phyloP scores from a whole-genome alignment of 768 basidiomycete species.

The Suillus cothurnatus region DNA sequence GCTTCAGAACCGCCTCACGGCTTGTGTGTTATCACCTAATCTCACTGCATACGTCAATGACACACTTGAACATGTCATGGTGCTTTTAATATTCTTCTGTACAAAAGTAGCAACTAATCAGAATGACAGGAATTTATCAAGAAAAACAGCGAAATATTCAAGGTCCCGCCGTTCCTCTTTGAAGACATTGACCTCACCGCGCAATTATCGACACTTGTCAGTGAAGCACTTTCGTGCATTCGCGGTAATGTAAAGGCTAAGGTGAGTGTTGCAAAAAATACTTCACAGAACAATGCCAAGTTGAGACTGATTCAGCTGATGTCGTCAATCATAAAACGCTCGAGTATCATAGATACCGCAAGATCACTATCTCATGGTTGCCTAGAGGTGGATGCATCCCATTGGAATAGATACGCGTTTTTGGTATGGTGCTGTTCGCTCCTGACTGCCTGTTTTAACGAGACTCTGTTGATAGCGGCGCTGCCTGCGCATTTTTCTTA shows the following conservation, averaged over 20 bases:
- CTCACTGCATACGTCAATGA: constrained; percentile 10
- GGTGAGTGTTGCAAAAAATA: neutral
- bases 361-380: neutral
- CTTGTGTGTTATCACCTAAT: constrained; percentile 8
- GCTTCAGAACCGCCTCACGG: neutral
- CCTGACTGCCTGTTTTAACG: constrained; percentile 1
- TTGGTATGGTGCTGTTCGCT: constrained; percentile 2
- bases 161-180: constrained; percentile 4
- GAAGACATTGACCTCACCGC: constrained; percentile 3
- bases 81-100: neutral
- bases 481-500: too few relatives aligned
- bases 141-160: constrained; percentile 1
- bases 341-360: constrained; percentile 8
- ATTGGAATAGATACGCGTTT: constrained; percentile 9
- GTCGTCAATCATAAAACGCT: neutral
- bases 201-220: neutral
- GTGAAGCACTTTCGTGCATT: neutral
- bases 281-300: neutral
- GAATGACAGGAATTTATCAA: constrained; percentile 2
- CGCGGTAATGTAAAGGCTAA: constrained; percentile 2
- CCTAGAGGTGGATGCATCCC: constrained; percentile 4
- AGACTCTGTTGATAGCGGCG: neutral
- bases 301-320: neutral
- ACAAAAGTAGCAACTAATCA: neutral
- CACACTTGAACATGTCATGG: constrained; percentile 7